Base-by-base conservation (phyloP, 176 grass and related monocot species). In the Carex scoparia region DNA sequence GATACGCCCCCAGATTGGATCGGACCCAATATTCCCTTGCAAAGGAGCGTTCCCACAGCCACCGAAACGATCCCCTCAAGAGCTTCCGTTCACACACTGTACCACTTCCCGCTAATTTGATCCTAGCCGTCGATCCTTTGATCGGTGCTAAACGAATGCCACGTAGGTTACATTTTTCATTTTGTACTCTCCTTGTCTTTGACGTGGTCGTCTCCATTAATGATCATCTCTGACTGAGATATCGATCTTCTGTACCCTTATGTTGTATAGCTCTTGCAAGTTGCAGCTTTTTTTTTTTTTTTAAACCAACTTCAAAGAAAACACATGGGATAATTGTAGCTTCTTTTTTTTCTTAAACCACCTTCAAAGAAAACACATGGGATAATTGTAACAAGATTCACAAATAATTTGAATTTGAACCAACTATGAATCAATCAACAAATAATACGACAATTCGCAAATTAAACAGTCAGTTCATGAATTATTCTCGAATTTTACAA, bases 71-170 rank as follows among this genome's bases (percentile, higher is more conserved):
- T 83, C 13, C 81, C 64, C 6, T 68, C 18, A 15, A 0, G 23
- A 83, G 14, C 40, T 83, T 69, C 62, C 35, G 63, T 83, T 83
- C 81, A 83, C 81, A 83, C 81, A 5, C 35, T 62, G 33, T 64
- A 15, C 70, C 11, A 6, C 1, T 46, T 9, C 79, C 12, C 44
- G 3, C 42, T 83, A 4, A 80, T 55, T 12, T 60, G 19, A 83
- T 68, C 61, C 1, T 40, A 46, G 37, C 58, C 79, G 79, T 64
- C 11, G 2, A 83, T 55, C 18, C 59, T 13, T 69, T 23, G 44
- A 69, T 69, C 63, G 10, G 16, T 19, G 30, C 5, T 33, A 11
- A 5, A 0, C 0, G 10, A 48, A 2, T 46, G 58, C 28, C 27
- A 32, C 51, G 57, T 0, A 3, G 30, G n/a, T 46, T 42, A 10